These are phyloP conservation scores for Rhazya stricta DNA, from an alignment of 257 asterid species.

Conservation along the genomic window DNA sequence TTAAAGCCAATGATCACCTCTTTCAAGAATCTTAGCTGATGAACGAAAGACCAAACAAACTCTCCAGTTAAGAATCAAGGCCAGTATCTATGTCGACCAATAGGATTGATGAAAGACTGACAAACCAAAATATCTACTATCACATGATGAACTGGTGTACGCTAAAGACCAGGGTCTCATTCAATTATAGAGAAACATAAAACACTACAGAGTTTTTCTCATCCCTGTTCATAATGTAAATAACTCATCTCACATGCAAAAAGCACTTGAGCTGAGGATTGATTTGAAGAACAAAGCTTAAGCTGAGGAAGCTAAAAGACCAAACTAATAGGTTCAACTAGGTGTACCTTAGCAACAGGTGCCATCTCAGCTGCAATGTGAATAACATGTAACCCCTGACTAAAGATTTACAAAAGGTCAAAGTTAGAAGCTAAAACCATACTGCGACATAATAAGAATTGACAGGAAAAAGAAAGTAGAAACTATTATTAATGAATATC, in stretches of 20 bases:
- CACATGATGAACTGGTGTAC: background rate
- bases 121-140: background rate
- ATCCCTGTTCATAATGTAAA: background rate
- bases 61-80: too few relatives aligned
- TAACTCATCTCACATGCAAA: background rate
- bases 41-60: too few relatives aligned
- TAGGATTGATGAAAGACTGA: background rate
- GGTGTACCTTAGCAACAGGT: constrained; percentile 93
- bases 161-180: background rate
- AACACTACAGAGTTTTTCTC: background rate
- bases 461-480: background rate
- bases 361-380: constrained; percentile 99
- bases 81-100: too few relatives aligned
- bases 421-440: constrained; percentile 26
- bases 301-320: background rate
- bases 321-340: background rate
- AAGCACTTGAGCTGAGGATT: background rate
- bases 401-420: constrained; percentile 30
- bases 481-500: constrained; percentile 6
- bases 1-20: too few relatives aligned
- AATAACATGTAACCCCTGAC: constrained; percentile 76
- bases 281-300: background rate
- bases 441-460: background rate
- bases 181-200: background rate
- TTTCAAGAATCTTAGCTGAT: too few relatives aligned